These are phyloP conservation scores for Abrus precatorius DNA, from an alignment of 306 rosid genomes.

Conservation along the genomic window DNA sequence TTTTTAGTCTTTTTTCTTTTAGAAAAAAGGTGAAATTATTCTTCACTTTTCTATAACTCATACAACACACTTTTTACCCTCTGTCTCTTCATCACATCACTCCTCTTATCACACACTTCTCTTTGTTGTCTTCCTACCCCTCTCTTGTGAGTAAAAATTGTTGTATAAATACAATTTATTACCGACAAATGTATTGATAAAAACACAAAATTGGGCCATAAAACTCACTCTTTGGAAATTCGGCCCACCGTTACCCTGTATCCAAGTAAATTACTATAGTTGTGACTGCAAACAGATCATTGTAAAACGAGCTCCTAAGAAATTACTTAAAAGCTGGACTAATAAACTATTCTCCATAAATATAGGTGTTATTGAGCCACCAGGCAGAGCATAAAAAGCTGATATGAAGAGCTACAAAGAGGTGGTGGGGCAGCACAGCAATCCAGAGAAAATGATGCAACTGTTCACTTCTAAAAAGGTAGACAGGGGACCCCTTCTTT, in stretches of 20 bases:
- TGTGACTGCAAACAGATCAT: background rate
- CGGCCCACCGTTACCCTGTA: background rate
- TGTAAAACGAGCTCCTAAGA: background rate
- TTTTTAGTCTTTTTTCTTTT: too few species aligned
- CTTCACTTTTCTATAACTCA: too few species aligned
- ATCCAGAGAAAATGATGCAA: slow-evolving; percentile 52
- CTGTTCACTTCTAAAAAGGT: slow-evolving; percentile 39
- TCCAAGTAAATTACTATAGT: background rate
- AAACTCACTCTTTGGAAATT: background rate
- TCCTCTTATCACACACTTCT: too few species aligned
- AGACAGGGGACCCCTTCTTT: slow-evolving; percentile 43
- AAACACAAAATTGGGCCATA: background rate
- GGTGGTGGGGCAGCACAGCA: slow-evolving; percentile 38
- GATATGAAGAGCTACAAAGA: slow-evolving; percentile 17
- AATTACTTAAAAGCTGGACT: slow-evolving; percentile 25
- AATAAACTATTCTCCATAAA: slow-evolving; percentile 29
- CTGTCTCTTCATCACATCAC: too few species aligned
- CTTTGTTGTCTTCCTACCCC: too few species aligned
- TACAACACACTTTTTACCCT: too few species aligned
- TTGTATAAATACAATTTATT: too few species aligned
- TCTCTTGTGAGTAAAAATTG: too few species aligned
- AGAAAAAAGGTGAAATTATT: too few species aligned
- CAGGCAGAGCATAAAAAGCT: slow-evolving; percentile 30
- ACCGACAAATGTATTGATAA: too few species aligned
- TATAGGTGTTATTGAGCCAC: slow-evolving; percentile 40